These are phyloP conservation scores for Apocynum venetum DNA, from an alignment of 257 asterid species.

Conservation along the genomic window DNA sequence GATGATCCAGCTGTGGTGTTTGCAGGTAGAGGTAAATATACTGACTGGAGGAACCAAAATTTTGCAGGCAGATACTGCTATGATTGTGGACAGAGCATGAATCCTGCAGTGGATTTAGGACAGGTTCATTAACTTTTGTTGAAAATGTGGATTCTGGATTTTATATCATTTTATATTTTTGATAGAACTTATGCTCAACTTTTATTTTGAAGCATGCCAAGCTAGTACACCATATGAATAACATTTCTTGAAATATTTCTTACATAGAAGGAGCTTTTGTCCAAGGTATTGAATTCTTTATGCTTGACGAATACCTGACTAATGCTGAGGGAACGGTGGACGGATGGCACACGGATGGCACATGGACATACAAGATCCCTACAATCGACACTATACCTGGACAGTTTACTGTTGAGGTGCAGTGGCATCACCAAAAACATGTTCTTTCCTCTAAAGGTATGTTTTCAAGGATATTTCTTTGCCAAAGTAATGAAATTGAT, in stretches of 20 bases:
- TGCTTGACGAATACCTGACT: slow-evolving; percentile 64
- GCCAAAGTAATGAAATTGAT: neutral
- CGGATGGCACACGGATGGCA: slow-evolving; percentile 59
- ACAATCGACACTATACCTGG: slow-evolving; percentile 63
- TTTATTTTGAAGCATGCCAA: too few species aligned
- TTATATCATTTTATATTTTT: too few species aligned
- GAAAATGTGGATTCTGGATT: too few species aligned
- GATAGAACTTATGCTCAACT: too few species aligned
- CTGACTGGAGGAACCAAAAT: slow-evolving; percentile 54
- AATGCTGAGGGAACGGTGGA: slow-evolving; percentile 46
- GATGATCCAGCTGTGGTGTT: neutral
- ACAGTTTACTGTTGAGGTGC: slow-evolving; percentile 57
- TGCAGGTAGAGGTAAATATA: slow-evolving; percentile 61
- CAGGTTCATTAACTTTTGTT: slow-evolving; percentile 36
- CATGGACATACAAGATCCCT: slow-evolving; percentile 83
- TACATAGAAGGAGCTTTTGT: slow-evolving; percentile 87
- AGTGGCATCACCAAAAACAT: slow-evolving; percentile 61
- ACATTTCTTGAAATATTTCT: neutral
- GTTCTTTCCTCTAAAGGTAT: slow-evolving; percentile 80
- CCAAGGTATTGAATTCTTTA: slow-evolving; percentile 79
- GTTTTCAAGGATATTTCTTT: neutral
- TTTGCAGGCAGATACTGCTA: slow-evolving; percentile 49
- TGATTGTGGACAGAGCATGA: slow-evolving; percentile 81
- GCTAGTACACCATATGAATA: neutral
- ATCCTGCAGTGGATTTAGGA: slow-evolving; percentile 74